phyloP scores from a whole-genome alignment of 192 early-diverging fungal genomes.

The Phycomyces nitens region DNA sequence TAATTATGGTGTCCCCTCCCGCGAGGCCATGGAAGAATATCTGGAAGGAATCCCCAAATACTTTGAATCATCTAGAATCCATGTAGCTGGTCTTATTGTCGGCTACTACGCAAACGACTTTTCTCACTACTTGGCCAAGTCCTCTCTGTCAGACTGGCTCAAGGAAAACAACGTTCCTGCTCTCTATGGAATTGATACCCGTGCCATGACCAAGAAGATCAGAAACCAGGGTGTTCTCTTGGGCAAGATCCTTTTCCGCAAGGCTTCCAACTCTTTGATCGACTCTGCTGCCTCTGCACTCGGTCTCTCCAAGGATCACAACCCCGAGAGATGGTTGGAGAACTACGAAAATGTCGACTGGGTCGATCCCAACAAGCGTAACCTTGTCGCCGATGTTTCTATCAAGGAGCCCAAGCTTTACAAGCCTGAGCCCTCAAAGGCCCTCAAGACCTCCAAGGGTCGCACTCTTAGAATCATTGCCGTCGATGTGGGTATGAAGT shows the following conservation, averaged over 20 bases:
- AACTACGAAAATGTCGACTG: slow-evolving; percentile 81
- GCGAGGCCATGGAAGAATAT: slow-evolving; percentile 74
- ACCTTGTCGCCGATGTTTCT: slow-evolving; percentile 95
- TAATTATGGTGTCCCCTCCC: slow-evolving; percentile 96
- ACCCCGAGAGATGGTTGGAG: slow-evolving; percentile 49
- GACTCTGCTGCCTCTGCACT: slow-evolving; percentile 34
- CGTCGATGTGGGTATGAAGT: slow-evolving; percentile 98
- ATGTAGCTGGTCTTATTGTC: slow-evolving; percentile 88
- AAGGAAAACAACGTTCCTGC: slow-evolving; percentile 91
- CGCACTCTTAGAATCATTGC: slow-evolving; percentile 83
- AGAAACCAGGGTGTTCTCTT: slow-evolving; percentile 85
- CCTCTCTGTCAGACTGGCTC: slow-evolving; percentile 86
- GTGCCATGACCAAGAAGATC: slow-evolving; percentile 96
- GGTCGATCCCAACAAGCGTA: slow-evolving; percentile 89
- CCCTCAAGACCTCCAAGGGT: slow-evolving; percentile 54
- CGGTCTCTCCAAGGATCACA: slow-evolving; percentile 26
- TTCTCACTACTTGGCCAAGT: slow-evolving; percentile 88
- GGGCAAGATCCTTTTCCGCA: slow-evolving; percentile 89
- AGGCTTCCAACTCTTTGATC: slow-evolving; percentile 39
- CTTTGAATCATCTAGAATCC: slow-evolving; percentile 95
- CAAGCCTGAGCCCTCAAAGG: slow-evolving; percentile 55
- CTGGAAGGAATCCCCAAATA: slow-evolving; percentile 87
- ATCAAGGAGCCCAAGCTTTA: slow-evolving; percentile 77
- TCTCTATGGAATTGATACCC: slow-evolving; percentile 93
- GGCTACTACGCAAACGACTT: slow-evolving; percentile 88